Percentiles rank a stretch among this genome's conserved stretches.
These are phyloP conservation scores for Earliella scabrosa DNA, from an alignment of 1,284 basidiomycete species.

Conservation along the genomic window DNA sequence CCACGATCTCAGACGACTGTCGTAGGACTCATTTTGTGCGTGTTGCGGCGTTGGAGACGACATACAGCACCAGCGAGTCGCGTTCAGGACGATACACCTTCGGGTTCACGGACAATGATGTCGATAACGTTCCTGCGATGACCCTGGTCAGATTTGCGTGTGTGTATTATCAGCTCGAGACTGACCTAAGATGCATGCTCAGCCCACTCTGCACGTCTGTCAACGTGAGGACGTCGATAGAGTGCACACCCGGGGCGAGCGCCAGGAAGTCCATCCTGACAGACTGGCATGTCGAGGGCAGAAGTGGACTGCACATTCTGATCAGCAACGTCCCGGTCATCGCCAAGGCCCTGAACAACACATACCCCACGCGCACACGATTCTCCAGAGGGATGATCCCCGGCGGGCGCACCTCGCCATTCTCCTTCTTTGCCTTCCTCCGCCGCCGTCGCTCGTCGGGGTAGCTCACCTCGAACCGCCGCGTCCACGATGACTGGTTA, in stretches of 20 bases:
- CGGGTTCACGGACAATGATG: constrained; percentile 62
- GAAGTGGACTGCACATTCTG: constrained; percentile 60
- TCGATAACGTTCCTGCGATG: constrained; percentile 63
- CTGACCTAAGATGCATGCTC: constrained; percentile 74
- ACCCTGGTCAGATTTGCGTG: not conserved
- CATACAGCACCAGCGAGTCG: no score
- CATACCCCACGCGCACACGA: constrained; percentile 80
- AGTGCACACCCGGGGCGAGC: constrained; percentile 78
- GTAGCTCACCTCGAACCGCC: constrained; percentile 78
- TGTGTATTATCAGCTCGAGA: not conserved
- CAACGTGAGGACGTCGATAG: constrained; percentile 73
- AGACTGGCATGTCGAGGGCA: constrained; percentile 81
- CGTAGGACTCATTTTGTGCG: no score
- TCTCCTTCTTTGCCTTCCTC: constrained; percentile 43
- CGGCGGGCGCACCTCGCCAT: constrained; percentile 45
- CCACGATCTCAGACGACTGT: no score
- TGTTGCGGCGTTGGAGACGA: no score
- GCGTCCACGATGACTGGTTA: constrained; percentile 79
- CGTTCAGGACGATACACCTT: no score
- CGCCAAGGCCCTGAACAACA: constrained; percentile 15
- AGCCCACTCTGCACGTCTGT: constrained; percentile 77
- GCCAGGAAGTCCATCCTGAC: constrained; percentile 89
- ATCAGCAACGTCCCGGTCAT: not conserved
- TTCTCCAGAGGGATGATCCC: constrained; percentile 83
- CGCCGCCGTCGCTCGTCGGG: constrained; percentile 58